A percentile compares a stretch with the other conserved stretches of the same genome.
Evolutionary conservation across 2,329 filamentous ascomycete genomes (phyloP).

Genomic region (Neopestalotiopsis sp.): DNA sequence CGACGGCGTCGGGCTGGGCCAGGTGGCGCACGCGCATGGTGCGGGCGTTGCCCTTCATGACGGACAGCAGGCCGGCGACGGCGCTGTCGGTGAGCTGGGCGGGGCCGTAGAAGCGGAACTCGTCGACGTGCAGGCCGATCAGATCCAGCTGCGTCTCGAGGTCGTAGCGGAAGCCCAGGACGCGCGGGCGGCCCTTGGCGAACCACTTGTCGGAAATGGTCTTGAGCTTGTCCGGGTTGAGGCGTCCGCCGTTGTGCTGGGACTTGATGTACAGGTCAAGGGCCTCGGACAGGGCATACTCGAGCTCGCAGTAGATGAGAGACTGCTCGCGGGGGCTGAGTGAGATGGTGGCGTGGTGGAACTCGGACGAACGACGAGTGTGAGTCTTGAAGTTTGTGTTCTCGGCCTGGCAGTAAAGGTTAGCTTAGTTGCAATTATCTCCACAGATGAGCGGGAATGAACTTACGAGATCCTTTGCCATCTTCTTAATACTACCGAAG

Average conservation of each 20-base stretch:
- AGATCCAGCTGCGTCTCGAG: conserved; percentile 65
- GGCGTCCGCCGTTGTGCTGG: conserved; percentile 60
- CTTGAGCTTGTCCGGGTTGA: conserved; percentile 56
- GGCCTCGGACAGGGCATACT: conserved; percentile 56
- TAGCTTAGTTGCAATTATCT: neutral
- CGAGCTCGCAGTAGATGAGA: conserved; percentile 63
- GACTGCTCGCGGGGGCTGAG: conserved; percentile 61
- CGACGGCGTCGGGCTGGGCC: conserved; percentile 62
- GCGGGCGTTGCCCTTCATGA: conserved; percentile 58
- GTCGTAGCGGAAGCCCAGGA: conserved; percentile 63
- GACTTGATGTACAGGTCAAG: conserved; percentile 57
- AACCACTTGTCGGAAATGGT: conserved; percentile 57
- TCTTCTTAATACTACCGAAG: conserved; percentile 42
- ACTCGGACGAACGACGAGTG: conserved; percentile 33
- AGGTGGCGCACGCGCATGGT: conserved; percentile 59
- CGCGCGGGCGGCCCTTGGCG: conserved; percentile 56
- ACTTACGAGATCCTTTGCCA: conserved; percentile 59
- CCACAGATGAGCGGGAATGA: neutral
- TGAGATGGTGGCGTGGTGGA: conserved; percentile 50
- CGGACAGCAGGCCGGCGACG: conserved; percentile 53
- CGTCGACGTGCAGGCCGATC: conserved; percentile 51
- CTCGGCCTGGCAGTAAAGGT: conserved; percentile 20
- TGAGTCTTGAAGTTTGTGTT: conserved; percentile 41
- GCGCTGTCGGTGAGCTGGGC: conserved; percentile 47
- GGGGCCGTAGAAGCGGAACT: conserved; percentile 60